Base-by-base conservation (phyloP, 331 rosid genomes). In the Spiraea crenata region DNA sequence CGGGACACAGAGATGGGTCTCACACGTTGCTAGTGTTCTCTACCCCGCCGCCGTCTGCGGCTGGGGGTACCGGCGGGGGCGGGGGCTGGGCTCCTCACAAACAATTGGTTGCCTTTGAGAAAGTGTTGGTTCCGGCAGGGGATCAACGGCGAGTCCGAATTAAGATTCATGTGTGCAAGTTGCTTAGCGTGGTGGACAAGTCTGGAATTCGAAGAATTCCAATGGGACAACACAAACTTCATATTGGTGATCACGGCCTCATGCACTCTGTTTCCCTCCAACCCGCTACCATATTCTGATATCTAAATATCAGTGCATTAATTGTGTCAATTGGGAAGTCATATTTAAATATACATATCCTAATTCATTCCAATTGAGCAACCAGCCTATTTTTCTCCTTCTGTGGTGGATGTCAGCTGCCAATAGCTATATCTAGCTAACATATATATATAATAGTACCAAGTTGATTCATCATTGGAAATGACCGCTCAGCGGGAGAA, bases 21-120 rank as follows among this genome's bases (percentile, higher is more conserved):
- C 98, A 92, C 80, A 83, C 93, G 0, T 10, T 90, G 76, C 58
- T 92, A 0, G 90, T 92, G 20, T 86, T 82, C 79, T 88, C 96
- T 15, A 76, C 82, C 39, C 98, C 92, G 0, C 98, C 98, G 0
- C 91, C 95, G 0, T n/a, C 70, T 0, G 85, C 79, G 1, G 15
- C 51, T 0, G 75, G 83, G 1, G 31, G 31, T 25, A 2, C 31
- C 31, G 31, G 31, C 2, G 31, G 31, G 31, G 31, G 31, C 31
- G 31, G 31, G 1, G 74, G 75, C 3, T 90, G 98, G 98, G 86
- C 66, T 0, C 93, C 83, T 2, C 81, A 51, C 71, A 79, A 73
- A 38, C 86, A 76, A 57, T 44, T 82, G 37, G 77, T 79, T 56
- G 79, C 79, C 39, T 82, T 82, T 31, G 73, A 82, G 81, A 82